Conservation (phyloP, 768 basidiomycete species). For the Mycena epipterygia region DNA sequence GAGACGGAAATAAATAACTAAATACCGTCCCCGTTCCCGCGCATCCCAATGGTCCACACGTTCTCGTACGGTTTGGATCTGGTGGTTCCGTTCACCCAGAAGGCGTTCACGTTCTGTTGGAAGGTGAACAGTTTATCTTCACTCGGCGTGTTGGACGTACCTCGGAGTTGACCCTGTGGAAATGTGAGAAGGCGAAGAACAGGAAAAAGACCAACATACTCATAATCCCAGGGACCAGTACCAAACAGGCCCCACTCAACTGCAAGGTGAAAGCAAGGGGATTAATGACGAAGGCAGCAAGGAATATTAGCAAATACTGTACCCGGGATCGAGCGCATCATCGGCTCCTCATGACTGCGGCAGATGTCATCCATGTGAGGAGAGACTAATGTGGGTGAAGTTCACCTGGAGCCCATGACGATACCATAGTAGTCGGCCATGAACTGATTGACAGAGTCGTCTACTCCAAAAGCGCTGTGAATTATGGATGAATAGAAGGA, state of each 20-base stretch:
- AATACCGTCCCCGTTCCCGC: conserved; percentile 70
- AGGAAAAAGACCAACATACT: background rate
- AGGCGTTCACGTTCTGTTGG: conserved; percentile 62
- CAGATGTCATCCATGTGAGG: background rate
- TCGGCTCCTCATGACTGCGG: conserved; percentile 77
- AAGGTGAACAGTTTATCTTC: background rate
- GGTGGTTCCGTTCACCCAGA: conserved; percentile 72
- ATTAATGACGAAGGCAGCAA: too few species aligned
- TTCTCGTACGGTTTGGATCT: conserved; percentile 73
- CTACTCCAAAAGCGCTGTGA: conserved; percentile 65
- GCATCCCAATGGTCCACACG: conserved; percentile 78
- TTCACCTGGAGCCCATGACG: conserved; percentile 77
- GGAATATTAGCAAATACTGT: too few species aligned
- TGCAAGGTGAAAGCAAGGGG: too few species aligned
- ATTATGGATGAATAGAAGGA: background rate
- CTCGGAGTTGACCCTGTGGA: conserved; percentile 19
- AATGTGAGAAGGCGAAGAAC: background rate
- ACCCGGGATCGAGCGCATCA: conserved; percentile 80
- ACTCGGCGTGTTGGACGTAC: background rate
- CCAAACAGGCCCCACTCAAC: conserved; percentile 74
- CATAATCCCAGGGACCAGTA: conserved; percentile 71
- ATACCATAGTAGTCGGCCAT: conserved; percentile 76
- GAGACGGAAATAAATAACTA: conserved; percentile 10
- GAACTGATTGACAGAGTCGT: conserved; percentile 72
- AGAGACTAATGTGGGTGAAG: background rate